Evolutionary conservation across 2,329 filamentous ascomycete genomes (phyloP).

Genomic region (Lojkania enalia): DNA sequence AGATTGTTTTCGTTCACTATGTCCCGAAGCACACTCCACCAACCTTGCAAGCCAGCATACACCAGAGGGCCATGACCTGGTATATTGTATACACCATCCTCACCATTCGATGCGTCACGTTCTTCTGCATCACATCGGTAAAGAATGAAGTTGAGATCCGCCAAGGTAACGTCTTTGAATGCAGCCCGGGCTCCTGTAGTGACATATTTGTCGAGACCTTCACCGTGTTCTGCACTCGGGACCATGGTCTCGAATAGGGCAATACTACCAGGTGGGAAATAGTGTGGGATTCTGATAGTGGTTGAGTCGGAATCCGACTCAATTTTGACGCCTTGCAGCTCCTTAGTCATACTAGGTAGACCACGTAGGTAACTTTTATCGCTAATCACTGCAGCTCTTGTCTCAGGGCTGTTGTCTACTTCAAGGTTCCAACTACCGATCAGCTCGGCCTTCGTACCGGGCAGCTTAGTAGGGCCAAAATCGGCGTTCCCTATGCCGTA

Average conservation of each 20-base stretch:
- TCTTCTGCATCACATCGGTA: constrained; percentile 93
- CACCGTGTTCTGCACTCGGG: constrained; percentile 79
- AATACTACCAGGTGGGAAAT: constrained; percentile 91
- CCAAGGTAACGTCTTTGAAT: constrained; percentile 72
- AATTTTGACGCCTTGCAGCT: constrained; percentile 73
- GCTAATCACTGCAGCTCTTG: constrained; percentile 63
- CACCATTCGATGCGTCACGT: constrained; percentile 73
- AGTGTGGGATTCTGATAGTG: constrained; percentile 75
- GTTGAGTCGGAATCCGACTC: constrained; percentile 75
- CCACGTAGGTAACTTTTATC: constrained; percentile 77
- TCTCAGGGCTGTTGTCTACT: constrained; percentile 75
- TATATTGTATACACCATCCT: constrained; percentile 86
- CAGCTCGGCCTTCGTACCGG: constrained; percentile 81
- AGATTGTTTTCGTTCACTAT: constrained; percentile 89
- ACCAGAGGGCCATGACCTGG: constrained; percentile 83
- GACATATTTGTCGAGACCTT: constrained; percentile 82
- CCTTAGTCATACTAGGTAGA: constrained; percentile 78
- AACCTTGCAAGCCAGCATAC: constrained; percentile 96
- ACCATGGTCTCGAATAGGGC: constrained; percentile 97
- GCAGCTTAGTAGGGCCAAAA: constrained; percentile 77
- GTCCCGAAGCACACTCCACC: constrained; percentile 89
- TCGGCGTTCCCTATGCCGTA: constrained; percentile 82
- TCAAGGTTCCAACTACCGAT: constrained; percentile 92
- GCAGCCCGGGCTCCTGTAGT: constrained; percentile 79
- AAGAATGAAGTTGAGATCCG: constrained; percentile 88